Percentiles rank a stretch among this genome's conserved stretches.
These are phyloP conservation scores for Fonsecaea pugnacius DNA, from an alignment of 2,329 filamentous ascomycete species.

Conservation along the genomic window DNA sequence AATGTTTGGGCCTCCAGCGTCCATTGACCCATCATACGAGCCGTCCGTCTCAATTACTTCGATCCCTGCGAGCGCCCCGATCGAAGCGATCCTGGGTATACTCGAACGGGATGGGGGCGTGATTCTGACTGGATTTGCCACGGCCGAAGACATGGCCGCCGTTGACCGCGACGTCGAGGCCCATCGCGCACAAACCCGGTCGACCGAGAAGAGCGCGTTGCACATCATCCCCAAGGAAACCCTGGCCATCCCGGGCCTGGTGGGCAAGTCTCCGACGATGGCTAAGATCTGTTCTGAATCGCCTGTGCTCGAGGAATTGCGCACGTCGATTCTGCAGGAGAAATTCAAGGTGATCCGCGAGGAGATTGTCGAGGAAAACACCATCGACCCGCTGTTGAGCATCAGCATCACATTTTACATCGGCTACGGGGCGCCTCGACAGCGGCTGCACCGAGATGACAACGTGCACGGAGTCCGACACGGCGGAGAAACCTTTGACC, in stretches of 20 bases:
- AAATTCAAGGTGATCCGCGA: conserved; percentile 37
- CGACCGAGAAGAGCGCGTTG: conserved; percentile 26
- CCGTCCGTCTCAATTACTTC: conserved; percentile 34
- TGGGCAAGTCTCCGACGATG: conserved; percentile 38
- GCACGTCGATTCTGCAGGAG: conserved; percentile 38
- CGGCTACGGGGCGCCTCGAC: conserved; percentile 41
- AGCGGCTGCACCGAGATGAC: conserved; percentile 46
- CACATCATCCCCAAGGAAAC: conserved; percentile 29
- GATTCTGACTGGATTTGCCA: conserved; percentile 41
- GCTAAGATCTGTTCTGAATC: conserved; percentile 34
- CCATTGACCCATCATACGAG: conserved; percentile 23
- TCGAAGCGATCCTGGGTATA: conserved; percentile 41
- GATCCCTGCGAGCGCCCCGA: conserved; percentile 38
- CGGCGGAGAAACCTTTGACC: conserved; percentile 35
- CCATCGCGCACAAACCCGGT: conserved; percentile 17
- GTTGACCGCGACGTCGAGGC: conserved; percentile 34
- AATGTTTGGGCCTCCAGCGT: conserved; percentile 17
- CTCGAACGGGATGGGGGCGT: conserved; percentile 43
- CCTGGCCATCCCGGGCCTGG: conserved; percentile 38
- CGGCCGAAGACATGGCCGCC: conserved; percentile 35
- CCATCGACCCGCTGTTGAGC: conserved; percentile 40
- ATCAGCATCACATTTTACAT: conserved; percentile 40
- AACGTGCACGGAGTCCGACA: conserved; percentile 42
- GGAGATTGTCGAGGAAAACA: conserved; percentile 32
- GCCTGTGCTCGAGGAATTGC: conserved; percentile 38